Conservation (phyloP, 352 stramenopile species). For the Globisporangium sylvaticum region DNA sequence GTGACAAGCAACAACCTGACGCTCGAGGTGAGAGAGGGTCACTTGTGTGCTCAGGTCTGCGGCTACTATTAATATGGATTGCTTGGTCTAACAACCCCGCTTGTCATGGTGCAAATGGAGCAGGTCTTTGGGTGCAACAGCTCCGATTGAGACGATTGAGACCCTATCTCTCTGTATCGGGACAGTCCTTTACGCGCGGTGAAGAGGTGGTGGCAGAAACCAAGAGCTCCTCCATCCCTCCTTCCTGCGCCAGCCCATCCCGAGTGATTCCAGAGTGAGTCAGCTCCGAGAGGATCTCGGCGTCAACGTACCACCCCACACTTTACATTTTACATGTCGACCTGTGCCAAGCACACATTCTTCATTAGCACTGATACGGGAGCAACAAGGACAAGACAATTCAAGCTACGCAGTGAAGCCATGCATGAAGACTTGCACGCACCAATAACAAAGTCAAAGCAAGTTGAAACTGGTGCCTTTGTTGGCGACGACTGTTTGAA, state of each 20-base stretch:
- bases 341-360: neutral
- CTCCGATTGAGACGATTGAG: neutral
- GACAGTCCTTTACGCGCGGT: neutral
- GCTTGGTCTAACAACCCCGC: neutral
- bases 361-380: neutral
- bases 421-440: neutral
- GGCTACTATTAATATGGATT: neutral
- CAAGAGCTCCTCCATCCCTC: neutral
- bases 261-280: neutral
- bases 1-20: constrained; percentile 35
- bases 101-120: neutral
- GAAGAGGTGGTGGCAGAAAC: neutral
- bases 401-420: neutral
- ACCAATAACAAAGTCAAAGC: neutral
- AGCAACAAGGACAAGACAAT: neutral
- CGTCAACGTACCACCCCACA: neutral
- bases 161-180: neutral
- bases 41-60: neutral
- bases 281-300: neutral
- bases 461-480: too few relatives aligned
- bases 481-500: too few relatives aligned
- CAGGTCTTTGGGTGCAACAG: constrained; percentile 11
- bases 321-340: neutral
- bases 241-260: neutral
- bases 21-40: constrained; percentile 32